phyloP scores from a whole-genome alignment of 2,329 filamentous ascomycete genomes.

The Sclerotiophoma versabilis region DNA sequence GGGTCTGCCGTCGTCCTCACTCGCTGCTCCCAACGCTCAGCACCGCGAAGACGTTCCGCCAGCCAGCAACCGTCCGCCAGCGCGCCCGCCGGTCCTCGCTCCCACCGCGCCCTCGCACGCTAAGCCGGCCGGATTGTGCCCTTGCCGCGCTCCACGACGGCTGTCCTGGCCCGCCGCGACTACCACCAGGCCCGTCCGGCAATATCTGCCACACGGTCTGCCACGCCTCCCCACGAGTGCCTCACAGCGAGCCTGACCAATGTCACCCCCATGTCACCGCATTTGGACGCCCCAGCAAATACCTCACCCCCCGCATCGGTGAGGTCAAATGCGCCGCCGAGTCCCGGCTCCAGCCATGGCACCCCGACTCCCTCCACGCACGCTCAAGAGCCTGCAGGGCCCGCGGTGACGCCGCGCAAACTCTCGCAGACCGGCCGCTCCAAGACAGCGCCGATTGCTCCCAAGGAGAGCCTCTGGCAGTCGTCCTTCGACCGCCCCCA shows the following conservation, averaged over 20 bases:
- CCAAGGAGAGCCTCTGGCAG: conserved; percentile 45
- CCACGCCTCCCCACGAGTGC: conserved; percentile 37
- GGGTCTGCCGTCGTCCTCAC: conserved; percentile 32
- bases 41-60: conserved; percentile 1
- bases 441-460: conserved; percentile 46
- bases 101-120: conserved; percentile 26
- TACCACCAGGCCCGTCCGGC: conserved; percentile 29
- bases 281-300: conserved; percentile 48
- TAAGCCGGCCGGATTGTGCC: conserved; percentile 21
- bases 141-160: conserved; percentile 17
- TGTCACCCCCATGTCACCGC: conserved; percentile 54
- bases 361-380: conserved; percentile 11
- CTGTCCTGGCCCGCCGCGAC: conserved; percentile 30
- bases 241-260: conserved; percentile 47
- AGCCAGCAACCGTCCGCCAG: conserved; percentile 3
- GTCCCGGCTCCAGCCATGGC: conserved; percentile 29
- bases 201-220: conserved; percentile 44
- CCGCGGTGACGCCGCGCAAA: conserved; percentile 40
- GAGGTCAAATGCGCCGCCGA: conserved; percentile 45
- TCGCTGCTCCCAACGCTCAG: conserved; percentile 24
- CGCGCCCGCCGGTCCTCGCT: conserved; percentile 23
- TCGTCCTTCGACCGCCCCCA: conserved; percentile 55
- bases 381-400: conserved; percentile 13
- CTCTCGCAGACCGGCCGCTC: conserved; percentile 49
- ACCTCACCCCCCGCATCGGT: conserved; percentile 51